Conservation (phyloP, 1,284 basidiomycete genomes). For the Coniferiporia weirii region DNA sequence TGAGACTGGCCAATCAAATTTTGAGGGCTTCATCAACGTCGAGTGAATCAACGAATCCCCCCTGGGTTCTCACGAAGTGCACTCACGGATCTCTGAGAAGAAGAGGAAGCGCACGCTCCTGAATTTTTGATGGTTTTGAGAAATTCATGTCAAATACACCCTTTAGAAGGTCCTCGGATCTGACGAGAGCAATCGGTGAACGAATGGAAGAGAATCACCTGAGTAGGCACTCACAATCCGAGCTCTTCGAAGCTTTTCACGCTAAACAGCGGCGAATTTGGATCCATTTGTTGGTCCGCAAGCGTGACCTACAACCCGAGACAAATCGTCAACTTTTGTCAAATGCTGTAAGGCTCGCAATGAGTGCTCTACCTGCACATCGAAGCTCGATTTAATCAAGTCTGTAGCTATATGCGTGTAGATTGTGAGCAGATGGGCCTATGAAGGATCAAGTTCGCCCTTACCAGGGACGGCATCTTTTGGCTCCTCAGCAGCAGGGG, state of each 20-base stretch:
- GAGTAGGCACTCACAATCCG: conserved; percentile 64
- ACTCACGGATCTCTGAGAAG: conserved; percentile 84
- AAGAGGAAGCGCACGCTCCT: conserved; percentile 93
- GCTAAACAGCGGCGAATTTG: conserved; percentile 92
- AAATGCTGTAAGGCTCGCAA: not conserved
- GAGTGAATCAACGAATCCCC: not conserved
- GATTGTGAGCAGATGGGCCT: not conserved
- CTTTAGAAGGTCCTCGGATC: conserved; percentile 86
- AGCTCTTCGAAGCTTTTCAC: conserved; percentile 94
- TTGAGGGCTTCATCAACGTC: conserved; percentile 55
- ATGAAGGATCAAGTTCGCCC: not conserved
- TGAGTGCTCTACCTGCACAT: conserved; percentile 20
- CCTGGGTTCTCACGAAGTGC: not conserved
- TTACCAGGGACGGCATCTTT: conserved; percentile 12
- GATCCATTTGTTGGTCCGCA: conserved; percentile 95
- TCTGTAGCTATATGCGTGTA: conserved; percentile 13
- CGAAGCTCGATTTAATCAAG: conserved; percentile 21
- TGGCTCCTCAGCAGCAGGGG: not conserved
- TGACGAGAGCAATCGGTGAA: conserved; percentile 29
- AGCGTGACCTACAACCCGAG: conserved; percentile 75
- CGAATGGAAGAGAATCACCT: not conserved
- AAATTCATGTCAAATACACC: conserved; percentile 98
- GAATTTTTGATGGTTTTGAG: conserved; percentile 97
- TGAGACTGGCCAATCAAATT: conserved; percentile 99
- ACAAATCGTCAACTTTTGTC: not conserved